Evolutionary conservation across 2,329 filamentous ascomycete genomes (phyloP).

Genomic region (Penicillium sp.): DNA sequence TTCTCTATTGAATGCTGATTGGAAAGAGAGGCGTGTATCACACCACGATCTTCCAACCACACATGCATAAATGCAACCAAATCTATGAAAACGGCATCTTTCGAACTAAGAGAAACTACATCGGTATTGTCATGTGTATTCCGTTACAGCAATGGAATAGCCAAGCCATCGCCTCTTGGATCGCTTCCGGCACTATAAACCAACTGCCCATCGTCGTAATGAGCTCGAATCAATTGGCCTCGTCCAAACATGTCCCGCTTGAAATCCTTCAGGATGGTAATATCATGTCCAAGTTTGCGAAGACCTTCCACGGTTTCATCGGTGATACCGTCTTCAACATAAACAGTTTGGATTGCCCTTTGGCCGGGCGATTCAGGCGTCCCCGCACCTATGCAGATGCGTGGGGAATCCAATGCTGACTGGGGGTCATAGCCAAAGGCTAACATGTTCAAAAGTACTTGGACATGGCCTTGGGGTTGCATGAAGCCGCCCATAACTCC

Average conservation of each 20-base stretch:
- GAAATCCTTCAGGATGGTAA: constrained; percentile 64
- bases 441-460: constrained; percentile 85
- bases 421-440: constrained; percentile 79
- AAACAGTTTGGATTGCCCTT: constrained; percentile 62
- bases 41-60: not conserved
- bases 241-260: constrained; percentile 71
- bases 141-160: constrained; percentile 45
- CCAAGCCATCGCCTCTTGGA: constrained; percentile 74
- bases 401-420: constrained; percentile 81
- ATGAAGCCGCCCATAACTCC: constrained; percentile 99
- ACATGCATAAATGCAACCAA: not conserved
- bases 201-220: constrained; percentile 67
- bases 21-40: not conserved
- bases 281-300: constrained; percentile 66
- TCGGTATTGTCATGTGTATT: not conserved
- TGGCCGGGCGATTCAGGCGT: constrained; percentile 61
- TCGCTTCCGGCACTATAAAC: constrained; percentile 91
- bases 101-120: not conserved
- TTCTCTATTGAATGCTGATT: too few relatives aligned
- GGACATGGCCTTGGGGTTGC: constrained; percentile 95
- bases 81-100: not conserved
- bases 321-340: constrained; percentile 77
- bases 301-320: constrained; percentile 65
- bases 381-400: constrained; percentile 79
- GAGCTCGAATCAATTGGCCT: constrained; percentile 79